Conservation (phyloP, 345 rosid genomes). For the Aurinia saxatilis region DNA sequence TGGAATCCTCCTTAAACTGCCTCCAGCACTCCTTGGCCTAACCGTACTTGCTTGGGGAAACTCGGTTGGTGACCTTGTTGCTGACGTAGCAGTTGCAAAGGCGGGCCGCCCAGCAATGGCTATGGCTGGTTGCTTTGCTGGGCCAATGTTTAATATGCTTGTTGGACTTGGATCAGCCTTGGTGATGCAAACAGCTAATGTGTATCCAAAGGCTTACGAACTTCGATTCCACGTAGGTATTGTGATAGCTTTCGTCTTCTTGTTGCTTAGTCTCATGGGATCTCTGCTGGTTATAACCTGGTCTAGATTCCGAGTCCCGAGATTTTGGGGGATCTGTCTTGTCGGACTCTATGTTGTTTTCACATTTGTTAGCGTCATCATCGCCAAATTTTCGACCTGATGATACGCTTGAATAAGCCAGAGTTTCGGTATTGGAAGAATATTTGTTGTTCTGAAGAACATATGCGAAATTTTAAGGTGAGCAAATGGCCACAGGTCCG, state of each 20-base stretch:
- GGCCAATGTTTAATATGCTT: slow-evolving; percentile 99
- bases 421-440: background rate
- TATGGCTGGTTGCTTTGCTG: slow-evolving; percentile 99
- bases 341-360: slow-evolving; percentile 75
- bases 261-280: slow-evolving; percentile 86
- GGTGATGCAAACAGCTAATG: slow-evolving; percentile 65
- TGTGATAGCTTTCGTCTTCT: slow-evolving; percentile 81
- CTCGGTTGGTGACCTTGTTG: slow-evolving; percentile 95
- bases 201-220: slow-evolving; percentile 71
- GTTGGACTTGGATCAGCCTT: slow-evolving; percentile 86
- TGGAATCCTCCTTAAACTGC: slow-evolving; percentile 64
- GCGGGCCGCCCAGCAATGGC: slow-evolving; percentile 99
- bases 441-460: background rate
- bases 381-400: slow-evolving; percentile 55
- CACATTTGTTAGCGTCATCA: slow-evolving; percentile 54
- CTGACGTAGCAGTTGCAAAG: slow-evolving; percentile 93
- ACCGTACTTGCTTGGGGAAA: slow-evolving; percentile 99
- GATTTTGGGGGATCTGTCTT: slow-evolving; percentile 92
- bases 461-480: background rate
- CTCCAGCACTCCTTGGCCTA: slow-evolving; percentile 81
- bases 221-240: slow-evolving; percentile 79
- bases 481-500: background rate
- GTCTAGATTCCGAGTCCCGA: slow-evolving; percentile 88
- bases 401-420: slow-evolving; percentile 1
- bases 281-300: slow-evolving; percentile 86